These are phyloP conservation scores for Amanita subjunquillea DNA, from an alignment of 768 basidiomycete species.

Conservation along the genomic window DNA sequence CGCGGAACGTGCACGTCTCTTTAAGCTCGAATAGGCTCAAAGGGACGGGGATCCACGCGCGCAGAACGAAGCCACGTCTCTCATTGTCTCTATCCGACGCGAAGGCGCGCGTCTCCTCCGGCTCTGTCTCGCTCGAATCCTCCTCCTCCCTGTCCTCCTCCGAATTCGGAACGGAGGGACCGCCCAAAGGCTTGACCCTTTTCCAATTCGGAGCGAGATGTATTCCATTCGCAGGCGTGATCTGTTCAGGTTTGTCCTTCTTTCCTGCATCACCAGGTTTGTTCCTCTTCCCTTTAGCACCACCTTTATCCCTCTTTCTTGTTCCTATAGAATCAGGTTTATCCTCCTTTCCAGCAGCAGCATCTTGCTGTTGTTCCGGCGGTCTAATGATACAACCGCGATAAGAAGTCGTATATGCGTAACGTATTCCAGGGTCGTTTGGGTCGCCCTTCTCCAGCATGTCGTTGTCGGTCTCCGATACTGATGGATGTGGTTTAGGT, in stretches of 20 bases:
- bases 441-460: not conserved
- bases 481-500: not conserved
- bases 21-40: not conserved
- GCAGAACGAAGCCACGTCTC: not conserved
- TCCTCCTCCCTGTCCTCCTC: not conserved
- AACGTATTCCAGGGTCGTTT: not conserved
- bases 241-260: not conserved
- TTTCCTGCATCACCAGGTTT: too few species aligned
- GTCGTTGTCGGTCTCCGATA: not conserved
- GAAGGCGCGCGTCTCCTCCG: not conserved
- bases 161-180: not conserved
- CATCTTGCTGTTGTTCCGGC: not conserved
- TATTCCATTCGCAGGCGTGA: not conserved
- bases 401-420: not conserved
- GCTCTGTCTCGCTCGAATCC: not conserved
- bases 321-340: too few species aligned
- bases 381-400: not conserved
- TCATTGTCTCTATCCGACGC: not conserved
- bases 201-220: not conserved
- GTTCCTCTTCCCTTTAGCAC: too few species aligned
- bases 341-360: not conserved
- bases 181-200: not conserved
- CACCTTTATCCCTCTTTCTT: too few species aligned
- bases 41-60: slow-evolving; percentile 1
- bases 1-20: slow-evolving; percentile 2